phyloP scores from a whole-genome alignment of 2,329 filamentous ascomycete species.

The Sporothrix schenckii region DNA sequence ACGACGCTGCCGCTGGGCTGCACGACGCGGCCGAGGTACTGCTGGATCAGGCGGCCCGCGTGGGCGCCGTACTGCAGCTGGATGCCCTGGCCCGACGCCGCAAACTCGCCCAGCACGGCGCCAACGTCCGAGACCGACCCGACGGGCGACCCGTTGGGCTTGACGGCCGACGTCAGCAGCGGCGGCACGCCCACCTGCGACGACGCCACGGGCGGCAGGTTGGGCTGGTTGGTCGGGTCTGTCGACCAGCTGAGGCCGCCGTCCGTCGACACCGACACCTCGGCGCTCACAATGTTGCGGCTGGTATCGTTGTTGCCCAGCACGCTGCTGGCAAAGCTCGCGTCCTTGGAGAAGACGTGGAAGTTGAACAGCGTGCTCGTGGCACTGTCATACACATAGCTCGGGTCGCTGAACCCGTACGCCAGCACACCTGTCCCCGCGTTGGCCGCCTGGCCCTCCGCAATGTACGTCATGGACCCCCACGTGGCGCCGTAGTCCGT shows the following conservation, averaged over 20 bases:
- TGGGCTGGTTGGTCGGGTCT: conserved; percentile 13
- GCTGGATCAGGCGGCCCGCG: conserved; percentile 2
- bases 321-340: conserved; percentile 17
- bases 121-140: neutral
- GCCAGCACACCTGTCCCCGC: neutral
- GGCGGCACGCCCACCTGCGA: neutral
- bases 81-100: conserved; percentile 5
- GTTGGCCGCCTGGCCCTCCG: conserved; percentile 15
- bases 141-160: neutral
- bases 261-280: conserved; percentile 16
- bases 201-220: conserved; percentile 18
- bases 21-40: neutral
- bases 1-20: neutral
- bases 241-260: conserved; percentile 20
- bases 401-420: conserved; percentile 6
- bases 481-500: conserved; percentile 20
- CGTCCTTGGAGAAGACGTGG: conserved; percentile 12
- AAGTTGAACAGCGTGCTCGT: conserved; percentile 7
- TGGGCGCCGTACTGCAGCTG: conserved; percentile 6
- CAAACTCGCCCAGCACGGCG: conserved; percentile 17
- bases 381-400: neutral
- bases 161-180: neutral
- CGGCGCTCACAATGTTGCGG: conserved; percentile 18
- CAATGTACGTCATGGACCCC: conserved; percentile 9
- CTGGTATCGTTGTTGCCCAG: conserved; percentile 9